Conservation (phyloP, 2,329 filamentous ascomycete species). For the Trichophyton benhamiae region DNA sequence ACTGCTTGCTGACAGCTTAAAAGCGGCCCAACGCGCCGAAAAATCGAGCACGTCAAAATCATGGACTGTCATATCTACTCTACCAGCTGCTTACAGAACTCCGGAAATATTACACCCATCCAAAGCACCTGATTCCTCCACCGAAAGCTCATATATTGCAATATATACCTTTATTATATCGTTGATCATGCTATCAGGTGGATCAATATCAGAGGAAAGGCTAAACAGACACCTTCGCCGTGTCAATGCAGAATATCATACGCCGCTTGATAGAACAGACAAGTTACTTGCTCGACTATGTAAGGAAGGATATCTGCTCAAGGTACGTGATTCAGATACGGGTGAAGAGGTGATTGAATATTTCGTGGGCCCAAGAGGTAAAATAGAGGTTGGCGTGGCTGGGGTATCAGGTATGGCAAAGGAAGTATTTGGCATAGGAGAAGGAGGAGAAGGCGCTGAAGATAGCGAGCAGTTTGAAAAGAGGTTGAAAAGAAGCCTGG, state of each 20-base stretch:
- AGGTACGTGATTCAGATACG: slow-evolving; percentile 53
- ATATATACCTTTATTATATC: slow-evolving; percentile 71
- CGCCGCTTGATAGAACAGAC: slow-evolving; percentile 65
- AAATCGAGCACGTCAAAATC: slow-evolving; percentile 46
- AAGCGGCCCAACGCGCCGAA: slow-evolving; percentile 40
- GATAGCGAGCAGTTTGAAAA: slow-evolving; percentile 42
- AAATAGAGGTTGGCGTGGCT: slow-evolving; percentile 67
- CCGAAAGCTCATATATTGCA: slow-evolving; percentile 68
- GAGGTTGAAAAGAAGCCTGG: slow-evolving; percentile 52
- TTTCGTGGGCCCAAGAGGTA: slow-evolving; percentile 72
- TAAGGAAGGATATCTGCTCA: slow-evolving; percentile 72
- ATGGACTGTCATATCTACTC: slow-evolving; percentile 63
- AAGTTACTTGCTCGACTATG: slow-evolving; percentile 60
- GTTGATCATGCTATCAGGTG: slow-evolving; percentile 58
- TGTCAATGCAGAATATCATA: slow-evolving; percentile 61
- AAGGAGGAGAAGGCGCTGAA: slow-evolving; percentile 12
- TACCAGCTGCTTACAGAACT: slow-evolving; percentile 57
- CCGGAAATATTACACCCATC: slow-evolving; percentile 57
- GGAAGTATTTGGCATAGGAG: slow-evolving; percentile 38
- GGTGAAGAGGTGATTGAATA: slow-evolving; percentile 71
- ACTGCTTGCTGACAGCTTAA: background rate
- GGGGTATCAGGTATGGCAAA: slow-evolving; percentile 60
- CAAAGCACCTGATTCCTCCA: slow-evolving; percentile 49
- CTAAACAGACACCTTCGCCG: slow-evolving; percentile 62
- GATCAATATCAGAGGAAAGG: slow-evolving; percentile 67